Evolutionary conservation across 1,139 yeast species (phyloP).

Genomic region (Saccharomyces hybrid): DNA sequence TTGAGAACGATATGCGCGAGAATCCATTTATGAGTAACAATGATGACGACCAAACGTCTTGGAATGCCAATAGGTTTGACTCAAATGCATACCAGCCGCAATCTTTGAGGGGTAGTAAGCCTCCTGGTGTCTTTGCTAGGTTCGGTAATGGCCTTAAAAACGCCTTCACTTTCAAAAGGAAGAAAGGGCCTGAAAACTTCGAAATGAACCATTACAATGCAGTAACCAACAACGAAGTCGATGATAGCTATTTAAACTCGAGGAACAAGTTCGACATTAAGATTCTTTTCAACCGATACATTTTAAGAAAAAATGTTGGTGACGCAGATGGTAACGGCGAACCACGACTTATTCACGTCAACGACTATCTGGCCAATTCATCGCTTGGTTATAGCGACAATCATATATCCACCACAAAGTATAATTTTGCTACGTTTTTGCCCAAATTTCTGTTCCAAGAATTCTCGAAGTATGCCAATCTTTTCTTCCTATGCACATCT

Average conservation of each 20-base stretch:
- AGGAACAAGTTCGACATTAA: constrained; percentile 48
- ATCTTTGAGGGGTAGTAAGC: constrained; percentile 7
- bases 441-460: constrained; percentile 96
- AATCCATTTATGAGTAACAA: constrained; percentile 22
- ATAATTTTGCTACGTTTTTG: constrained; percentile 84
- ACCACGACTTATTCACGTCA: constrained; percentile 67
- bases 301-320: constrained; percentile 35
- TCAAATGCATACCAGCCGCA: constrained; percentile 14
- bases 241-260: constrained; percentile 26
- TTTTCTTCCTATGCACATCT: constrained; percentile 89
- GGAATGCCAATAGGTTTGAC: constrained; percentile 14
- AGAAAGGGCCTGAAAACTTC: constrained; percentile 24
- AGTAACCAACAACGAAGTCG: constrained; percentile 20
- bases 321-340: constrained; percentile 34
- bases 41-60: constrained; percentile 13
- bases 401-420: constrained; percentile 94
- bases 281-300: constrained; percentile 42
- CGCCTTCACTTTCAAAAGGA: constrained; percentile 11
- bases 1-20: constrained; percentile 26
- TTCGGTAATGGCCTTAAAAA: constrained; percentile 17
- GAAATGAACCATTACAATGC: constrained; percentile 31
- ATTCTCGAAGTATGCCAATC: constrained; percentile 92
- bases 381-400: constrained; percentile 63
- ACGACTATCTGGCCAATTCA: constrained; percentile 50
- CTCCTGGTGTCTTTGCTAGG: constrained; percentile 20